Conservation (phyloP, 495 filamentous ascomycete species). For the Xylaria bambusicola region DNA sequence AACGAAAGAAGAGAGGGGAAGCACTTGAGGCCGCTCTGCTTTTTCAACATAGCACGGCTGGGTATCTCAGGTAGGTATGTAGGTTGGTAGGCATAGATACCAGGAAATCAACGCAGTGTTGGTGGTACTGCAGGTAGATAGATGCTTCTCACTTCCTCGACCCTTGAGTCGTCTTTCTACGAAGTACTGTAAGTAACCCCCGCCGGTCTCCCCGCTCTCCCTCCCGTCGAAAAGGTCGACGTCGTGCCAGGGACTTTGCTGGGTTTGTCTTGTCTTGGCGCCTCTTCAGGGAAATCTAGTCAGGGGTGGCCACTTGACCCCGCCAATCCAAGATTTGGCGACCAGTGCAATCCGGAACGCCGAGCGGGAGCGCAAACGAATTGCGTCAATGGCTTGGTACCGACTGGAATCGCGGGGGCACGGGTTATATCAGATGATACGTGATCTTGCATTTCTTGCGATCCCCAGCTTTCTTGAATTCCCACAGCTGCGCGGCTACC, state of each 20-base stretch:
- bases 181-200: neutral
- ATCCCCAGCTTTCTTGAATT: neutral
- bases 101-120: neutral
- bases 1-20: neutral
- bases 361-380: neutral
- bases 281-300: slow-evolving; percentile 3
- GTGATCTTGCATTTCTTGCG: too few species aligned
- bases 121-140: neutral
- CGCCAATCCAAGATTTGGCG: slow-evolving; percentile 10
- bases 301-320: slow-evolving; percentile 14
- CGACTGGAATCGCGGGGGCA: too few species aligned
- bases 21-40: slow-evolving; percentile 1
- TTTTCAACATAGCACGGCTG: too few species aligned
- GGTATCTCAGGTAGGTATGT: too few species aligned
- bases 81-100: too few species aligned
- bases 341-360: slow-evolving; percentile 5
- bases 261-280: slow-evolving; percentile 14
- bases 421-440: too few species aligned
- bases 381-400: slow-evolving; percentile 3
- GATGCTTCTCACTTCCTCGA: neutral
- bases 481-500: neutral
- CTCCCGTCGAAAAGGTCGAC: slow-evolving; percentile 3
- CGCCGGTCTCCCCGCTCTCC: neutral
- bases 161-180: neutral
- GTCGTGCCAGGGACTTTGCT: neutral